These are phyloP conservation scores for Punica granatum DNA, from an alignment of 345 rosid species.

Conservation along the genomic window DNA sequence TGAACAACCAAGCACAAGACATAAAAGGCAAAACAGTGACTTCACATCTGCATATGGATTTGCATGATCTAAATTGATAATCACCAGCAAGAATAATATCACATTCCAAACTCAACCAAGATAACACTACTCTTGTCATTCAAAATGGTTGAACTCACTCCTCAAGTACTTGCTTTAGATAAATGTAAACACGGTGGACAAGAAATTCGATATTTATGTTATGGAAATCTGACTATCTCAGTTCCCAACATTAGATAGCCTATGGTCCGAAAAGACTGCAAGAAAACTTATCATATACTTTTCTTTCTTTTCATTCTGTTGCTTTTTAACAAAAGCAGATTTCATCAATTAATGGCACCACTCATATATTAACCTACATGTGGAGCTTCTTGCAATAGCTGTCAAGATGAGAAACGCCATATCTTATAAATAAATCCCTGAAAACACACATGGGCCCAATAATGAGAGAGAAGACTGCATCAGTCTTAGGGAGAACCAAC, in stretches of 20 bases:
- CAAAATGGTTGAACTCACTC: background rate
- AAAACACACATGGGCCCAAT: background rate
- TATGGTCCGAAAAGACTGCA: background rate
- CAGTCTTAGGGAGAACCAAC: conserved; percentile 19
- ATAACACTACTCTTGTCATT: background rate
- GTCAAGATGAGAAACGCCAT: background rate
- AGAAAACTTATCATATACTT: background rate
- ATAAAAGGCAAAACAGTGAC: conserved; percentile 4
- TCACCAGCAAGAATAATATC: background rate
- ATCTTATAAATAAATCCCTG: background rate
- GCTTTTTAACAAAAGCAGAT: background rate
- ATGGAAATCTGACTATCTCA: background rate
- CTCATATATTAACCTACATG: background rate
- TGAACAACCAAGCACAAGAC: background rate
- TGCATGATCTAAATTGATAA: background rate
- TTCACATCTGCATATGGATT: background rate
- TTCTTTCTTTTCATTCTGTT: background rate
- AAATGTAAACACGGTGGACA: background rate
- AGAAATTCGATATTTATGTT: background rate
- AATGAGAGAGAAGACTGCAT: background rate
- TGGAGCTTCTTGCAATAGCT: background rate
- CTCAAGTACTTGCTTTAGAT: background rate
- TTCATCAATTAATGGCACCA: background rate
- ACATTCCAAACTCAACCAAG: background rate
- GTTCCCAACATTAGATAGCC: background rate